A percentile compares a stretch with the other conserved stretches of the same genome.
Conservation (phyloP, 2,329 filamentous ascomycete species). For the Aspergillus sp. region DNA sequence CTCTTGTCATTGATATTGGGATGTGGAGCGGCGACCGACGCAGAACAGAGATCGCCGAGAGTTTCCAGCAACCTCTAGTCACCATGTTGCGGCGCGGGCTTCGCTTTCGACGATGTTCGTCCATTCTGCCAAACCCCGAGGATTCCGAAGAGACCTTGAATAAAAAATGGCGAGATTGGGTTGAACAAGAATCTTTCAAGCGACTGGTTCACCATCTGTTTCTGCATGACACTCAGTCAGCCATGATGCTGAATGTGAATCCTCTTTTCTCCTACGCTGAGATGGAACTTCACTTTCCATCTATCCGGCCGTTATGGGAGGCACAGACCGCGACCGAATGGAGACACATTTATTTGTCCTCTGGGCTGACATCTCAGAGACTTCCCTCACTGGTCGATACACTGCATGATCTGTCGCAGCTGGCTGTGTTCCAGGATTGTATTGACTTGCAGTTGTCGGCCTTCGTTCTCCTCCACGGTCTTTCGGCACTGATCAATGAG, state of each 20-base stretch:
- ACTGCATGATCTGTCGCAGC: constrained; percentile 55
- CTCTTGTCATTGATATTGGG: constrained; percentile 52
- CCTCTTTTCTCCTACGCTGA: constrained; percentile 68
- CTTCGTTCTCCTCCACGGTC: constrained; percentile 62
- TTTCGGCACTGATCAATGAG: constrained; percentile 65
- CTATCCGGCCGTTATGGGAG: constrained; percentile 62
- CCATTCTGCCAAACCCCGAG: constrained; percentile 49
- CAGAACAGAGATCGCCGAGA: constrained; percentile 59
- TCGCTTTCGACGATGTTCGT: constrained; percentile 57
- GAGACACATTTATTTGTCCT: constrained; percentile 58
- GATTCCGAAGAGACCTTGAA: constrained; percentile 59
- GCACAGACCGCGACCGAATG: constrained; percentile 63
- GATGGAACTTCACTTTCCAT: constrained; percentile 63
- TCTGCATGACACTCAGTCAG: constrained; percentile 63
- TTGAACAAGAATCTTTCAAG: constrained; percentile 64
- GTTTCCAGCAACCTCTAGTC: constrained; percentile 53
- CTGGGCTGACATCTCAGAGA: constrained; percentile 25
- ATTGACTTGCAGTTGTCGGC: constrained; percentile 58
- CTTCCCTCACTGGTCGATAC: constrained; percentile 45
- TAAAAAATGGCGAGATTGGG: constrained; percentile 65
- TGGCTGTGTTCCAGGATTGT: constrained; percentile 51
- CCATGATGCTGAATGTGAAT: constrained; percentile 64
- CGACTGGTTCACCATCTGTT: constrained; percentile 64
- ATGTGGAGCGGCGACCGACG: constrained; percentile 59
- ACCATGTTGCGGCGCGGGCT: constrained; percentile 58